Base-by-base conservation (phyloP, 108 stramenopile genomes). In the Nitzschia putrida region DNA sequence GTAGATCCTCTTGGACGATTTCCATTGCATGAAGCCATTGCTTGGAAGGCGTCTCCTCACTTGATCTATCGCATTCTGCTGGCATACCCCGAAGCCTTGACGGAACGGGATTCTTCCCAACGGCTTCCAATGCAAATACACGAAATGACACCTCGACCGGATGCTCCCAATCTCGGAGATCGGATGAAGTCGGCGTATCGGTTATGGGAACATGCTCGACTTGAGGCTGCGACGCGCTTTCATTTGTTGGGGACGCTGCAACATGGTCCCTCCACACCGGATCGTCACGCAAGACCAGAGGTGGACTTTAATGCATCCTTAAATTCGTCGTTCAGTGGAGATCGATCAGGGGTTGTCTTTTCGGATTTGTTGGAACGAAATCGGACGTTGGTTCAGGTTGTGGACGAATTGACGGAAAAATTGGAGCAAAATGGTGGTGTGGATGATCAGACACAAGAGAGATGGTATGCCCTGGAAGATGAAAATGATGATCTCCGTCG, bases 21-120 rank as follows among this genome's bases (percentile, higher is more conserved):
- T 24, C 60, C 69, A 7, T 57, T 71, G 38, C 69, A 71, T 44
- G 59, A 61, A 43, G 69, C 69, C 20, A 26, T 71, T 7, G 45
- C 56, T 14, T 43, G 57, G 39, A 45, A 45, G 11, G 42, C 69
- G n/a, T 61, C 60, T 8, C 45, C 40, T 22, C 11, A 10, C 21
- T 26, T 29, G 8, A 40, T 71, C 29, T 40, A 22, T 34, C 14
- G 26, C 13, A 59, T 71, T 8, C 47, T 71, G 20, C 37, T 60
- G 45, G 69, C 69, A 5, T 61, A 29, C 10, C 69, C 69, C 13
- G n/a, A 37, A 0, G 45, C 59, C 10, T 21, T 61, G 45, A 29
- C 49, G n/a, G 37, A 50, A 29, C 43, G 60, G 37, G 69, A 71
- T 57, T 21, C 56, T 8, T 61, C 47, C n/a, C 59, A 60, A 52